Evolutionary conservation across 192 early-diverging fungal genomes (phyloP), one percentile per base, ranked within the genome.

Genomic region (Allomyces macrogynus): DNA sequence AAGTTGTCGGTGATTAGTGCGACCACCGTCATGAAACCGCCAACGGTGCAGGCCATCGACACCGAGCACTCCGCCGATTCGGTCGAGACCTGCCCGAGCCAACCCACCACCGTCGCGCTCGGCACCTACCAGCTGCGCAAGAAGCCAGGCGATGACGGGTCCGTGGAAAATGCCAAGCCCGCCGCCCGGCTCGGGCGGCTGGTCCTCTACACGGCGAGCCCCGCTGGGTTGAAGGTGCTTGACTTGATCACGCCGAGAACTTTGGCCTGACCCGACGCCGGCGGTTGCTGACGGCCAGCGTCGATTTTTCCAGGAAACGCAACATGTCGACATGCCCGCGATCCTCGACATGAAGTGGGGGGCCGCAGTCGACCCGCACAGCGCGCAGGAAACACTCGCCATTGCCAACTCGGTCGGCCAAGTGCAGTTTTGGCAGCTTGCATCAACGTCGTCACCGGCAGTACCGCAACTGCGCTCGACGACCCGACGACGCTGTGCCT

Each of bases 261-360:
- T 2, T 40, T 2, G 32, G 32, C 32, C 32, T 40, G 3, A 40
- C 32, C 32, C 32, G 32, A 40, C 32, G 32, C 32, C 32, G 7
- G 32, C 7, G 32, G 32, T 40, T 40, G 32, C 32, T 40, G 32
- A 40, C 32, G 7, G 32, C 32, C 32, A 40, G 7, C 7, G 32
- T 40, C 32, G 32, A 40, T 40, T 40, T 40, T 7, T 40, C 0
- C 32, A 40, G 32, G 32, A 40, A 40, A 40, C 32, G 16, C 49
- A 57, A n/a, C 16, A 3, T 16, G 16, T 57, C 49, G 49, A 57
- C 49, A 20, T 14, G 16, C 49, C 49, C 16, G 49, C 49, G 49
- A n/a, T 57, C 49, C 49, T 57, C 49, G 49, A 57, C 49, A 57
- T 57, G 49, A 57, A 57, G 20, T 57, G 49, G 49, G 49, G 49